Percentiles rank a stretch among this genome's conserved stretches.
Evolutionary conservation across 495 filamentous ascomycete species (phyloP).

Genomic region (Staphylotrichum tortipilum): DNA sequence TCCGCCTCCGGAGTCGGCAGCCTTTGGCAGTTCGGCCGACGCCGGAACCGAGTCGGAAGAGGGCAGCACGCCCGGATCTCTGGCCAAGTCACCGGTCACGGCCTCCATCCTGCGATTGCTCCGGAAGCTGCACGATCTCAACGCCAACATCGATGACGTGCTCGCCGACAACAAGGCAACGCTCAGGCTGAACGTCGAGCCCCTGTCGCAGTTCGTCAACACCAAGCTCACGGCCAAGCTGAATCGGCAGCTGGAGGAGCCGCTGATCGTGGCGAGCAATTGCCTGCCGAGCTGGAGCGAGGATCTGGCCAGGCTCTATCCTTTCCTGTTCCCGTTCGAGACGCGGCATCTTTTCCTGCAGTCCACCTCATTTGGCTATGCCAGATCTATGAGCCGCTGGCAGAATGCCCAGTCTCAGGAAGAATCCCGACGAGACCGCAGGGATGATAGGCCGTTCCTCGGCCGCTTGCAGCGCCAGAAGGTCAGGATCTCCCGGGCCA

Average conservation of each 20-base stretch:
- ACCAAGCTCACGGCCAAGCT: slow-evolving; percentile 98
- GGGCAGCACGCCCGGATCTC: slow-evolving; percentile 64
- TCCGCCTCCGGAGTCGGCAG: slow-evolving; percentile 69
- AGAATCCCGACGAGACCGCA: slow-evolving; percentile 69
- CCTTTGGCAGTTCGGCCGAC: slow-evolving; percentile 49
- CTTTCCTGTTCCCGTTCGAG: slow-evolving; percentile 99
- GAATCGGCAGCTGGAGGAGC: slow-evolving; percentile 94
- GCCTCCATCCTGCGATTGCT: slow-evolving; percentile 83
- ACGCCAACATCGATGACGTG: slow-evolving; percentile 93
- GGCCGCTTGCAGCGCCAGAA: slow-evolving; percentile 93
- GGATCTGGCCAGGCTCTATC: slow-evolving; percentile 89
- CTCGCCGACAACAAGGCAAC: slow-evolving; percentile 73
- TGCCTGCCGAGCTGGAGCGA: slow-evolving; percentile 96
- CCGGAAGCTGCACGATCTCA: slow-evolving; percentile 86
- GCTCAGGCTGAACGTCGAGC: slow-evolving; percentile 64
- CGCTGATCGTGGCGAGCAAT: slow-evolving; percentile 95
- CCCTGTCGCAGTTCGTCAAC: slow-evolving; percentile 93
- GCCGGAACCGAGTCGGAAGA: slow-evolving; percentile 37
- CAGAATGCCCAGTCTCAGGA: slow-evolving; percentile 79
- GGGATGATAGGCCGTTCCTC: slow-evolving; percentile 87
- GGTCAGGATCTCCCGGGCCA: slow-evolving; percentile 84
- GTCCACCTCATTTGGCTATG: slow-evolving; percentile 97
- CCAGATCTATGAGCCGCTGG: slow-evolving; percentile 94
- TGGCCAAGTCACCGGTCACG: slow-evolving; percentile 73
- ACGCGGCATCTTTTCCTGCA: slow-evolving; percentile 95